Evolutionary conservation across 2,329 filamentous ascomycete species (phyloP).

Genomic region (Fusarium fracticaudum): DNA sequence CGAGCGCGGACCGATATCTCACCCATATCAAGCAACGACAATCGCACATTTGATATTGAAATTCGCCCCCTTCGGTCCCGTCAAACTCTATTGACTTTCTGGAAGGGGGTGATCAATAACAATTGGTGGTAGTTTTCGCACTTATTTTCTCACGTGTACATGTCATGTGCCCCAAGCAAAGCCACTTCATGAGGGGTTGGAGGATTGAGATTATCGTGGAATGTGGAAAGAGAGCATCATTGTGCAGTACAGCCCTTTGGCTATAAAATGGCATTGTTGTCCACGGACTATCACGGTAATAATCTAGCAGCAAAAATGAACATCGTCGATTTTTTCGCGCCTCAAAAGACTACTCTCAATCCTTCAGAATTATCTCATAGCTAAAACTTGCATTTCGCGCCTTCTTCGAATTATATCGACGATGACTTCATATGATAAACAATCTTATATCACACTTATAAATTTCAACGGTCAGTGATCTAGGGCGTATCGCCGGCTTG

Average conservation of each 20-base stretch:
- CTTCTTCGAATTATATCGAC: fast-evolving
- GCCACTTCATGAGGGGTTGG: not conserved
- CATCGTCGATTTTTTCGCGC: no score
- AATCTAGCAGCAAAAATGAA: not conserved
- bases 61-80: not conserved
- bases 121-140: not conserved
- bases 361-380: not conserved
- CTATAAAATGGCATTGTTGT: fast-evolving
- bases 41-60: not conserved
- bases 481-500: fast-evolving
- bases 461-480: not conserved
- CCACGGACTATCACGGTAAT: fast-evolving
- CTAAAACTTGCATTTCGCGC: not conserved
- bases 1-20: not conserved
- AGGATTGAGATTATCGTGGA: not conserved
- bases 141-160: not conserved
- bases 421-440: not conserved
- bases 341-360: not conserved
- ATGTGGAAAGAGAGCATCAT: not conserved
- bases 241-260: not conserved
- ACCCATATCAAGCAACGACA: not conserved
- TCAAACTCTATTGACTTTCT: not conserved
- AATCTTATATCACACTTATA: not conserved
- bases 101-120: not conserved
- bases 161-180: not conserved